A percentile compares a stretch with the other conserved stretches of the same genome.
phyloP scores from a whole-genome alignment of 2,329 filamentous ascomycete species.

The Trichoderma hamatum region DNA sequence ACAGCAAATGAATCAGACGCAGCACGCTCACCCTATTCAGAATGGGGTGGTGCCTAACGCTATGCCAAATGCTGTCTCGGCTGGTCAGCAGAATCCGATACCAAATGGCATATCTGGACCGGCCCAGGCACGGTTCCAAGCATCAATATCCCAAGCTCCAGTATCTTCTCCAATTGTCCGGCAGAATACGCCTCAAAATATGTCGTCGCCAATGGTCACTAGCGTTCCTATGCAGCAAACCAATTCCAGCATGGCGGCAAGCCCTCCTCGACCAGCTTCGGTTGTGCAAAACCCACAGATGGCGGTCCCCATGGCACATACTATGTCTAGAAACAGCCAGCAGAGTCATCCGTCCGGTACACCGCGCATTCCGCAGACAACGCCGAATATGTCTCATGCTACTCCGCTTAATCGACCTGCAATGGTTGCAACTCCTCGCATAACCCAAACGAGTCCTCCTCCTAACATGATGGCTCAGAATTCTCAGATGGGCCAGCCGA shows the following conservation, averaged over 20 bases:
- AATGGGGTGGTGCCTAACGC: slow-evolving; percentile 45
- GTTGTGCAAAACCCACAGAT: slow-evolving; percentile 64
- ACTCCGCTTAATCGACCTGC: slow-evolving; percentile 60
- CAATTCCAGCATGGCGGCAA: slow-evolving; percentile 69
- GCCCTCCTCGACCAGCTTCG: slow-evolving; percentile 67
- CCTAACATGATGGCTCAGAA: slow-evolving; percentile 61
- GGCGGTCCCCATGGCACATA: slow-evolving; percentile 62
- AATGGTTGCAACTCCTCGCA: slow-evolving; percentile 61
- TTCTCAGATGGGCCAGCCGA: slow-evolving; percentile 55
- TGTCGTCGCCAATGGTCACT: slow-evolving; percentile 67
- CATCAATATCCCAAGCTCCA: slow-evolving; percentile 63
- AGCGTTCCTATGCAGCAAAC: slow-evolving; percentile 66
- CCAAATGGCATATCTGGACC: slow-evolving; percentile 45
- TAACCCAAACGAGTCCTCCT: slow-evolving; percentile 65
- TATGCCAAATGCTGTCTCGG: slow-evolving; percentile 42
- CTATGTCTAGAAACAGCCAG: slow-evolving; percentile 68
- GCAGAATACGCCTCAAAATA: slow-evolving; percentile 65
- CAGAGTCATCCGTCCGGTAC: slow-evolving; percentile 68
- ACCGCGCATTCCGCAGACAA: slow-evolving; percentile 63
- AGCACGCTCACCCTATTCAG: slow-evolving; percentile 42
- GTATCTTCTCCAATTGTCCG: slow-evolving; percentile 69
- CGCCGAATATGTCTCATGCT: slow-evolving; percentile 62
- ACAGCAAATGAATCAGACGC: slow-evolving; percentile 36
- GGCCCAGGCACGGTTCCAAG: slow-evolving; percentile 51
- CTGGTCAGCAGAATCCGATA: slow-evolving; percentile 40